phyloP scores from a whole-genome alignment of 139 green algal genomes.

The Mesostigma viride region DNA sequence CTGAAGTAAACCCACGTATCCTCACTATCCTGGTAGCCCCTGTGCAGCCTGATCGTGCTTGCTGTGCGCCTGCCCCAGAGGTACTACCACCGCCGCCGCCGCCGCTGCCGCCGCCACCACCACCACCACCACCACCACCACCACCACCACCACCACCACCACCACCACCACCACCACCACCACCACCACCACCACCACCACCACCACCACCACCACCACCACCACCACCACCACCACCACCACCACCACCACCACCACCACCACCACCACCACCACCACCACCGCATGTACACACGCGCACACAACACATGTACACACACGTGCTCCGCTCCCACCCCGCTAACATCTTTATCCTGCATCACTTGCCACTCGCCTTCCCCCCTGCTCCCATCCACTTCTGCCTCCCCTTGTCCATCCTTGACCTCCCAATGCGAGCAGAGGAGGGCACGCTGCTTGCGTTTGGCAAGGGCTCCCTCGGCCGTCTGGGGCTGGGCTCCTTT shows the following conservation, averaged over 20 bases:
- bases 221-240: neutral
- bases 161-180: neutral
- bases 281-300: neutral
- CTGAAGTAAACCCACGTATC: too few species aligned
- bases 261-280: neutral
- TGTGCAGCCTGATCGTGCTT: too few species aligned
- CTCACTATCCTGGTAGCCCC: too few species aligned
- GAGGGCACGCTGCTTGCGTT: too few species aligned
- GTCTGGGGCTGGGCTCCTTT: too few species aligned
- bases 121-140: neutral
- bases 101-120: neutral
- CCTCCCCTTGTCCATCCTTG: too few species aligned
- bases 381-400: neutral
- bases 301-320: too few species aligned
- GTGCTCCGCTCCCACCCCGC: constrained; percentile 36
- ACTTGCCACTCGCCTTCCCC: neutral
- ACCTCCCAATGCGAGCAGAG: too few species aligned
- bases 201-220: neutral
- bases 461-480: too few species aligned
- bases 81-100: neutral
- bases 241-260: neutral
- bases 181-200: neutral
- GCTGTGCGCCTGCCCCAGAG: neutral
- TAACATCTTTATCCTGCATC: too few species aligned
- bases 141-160: neutral